Percentiles rank a stretch among this genome's conserved stretches.
Evolutionary conservation across 306 rosid genomes (phyloP).

Genomic region (Purshia tridentata): DNA sequence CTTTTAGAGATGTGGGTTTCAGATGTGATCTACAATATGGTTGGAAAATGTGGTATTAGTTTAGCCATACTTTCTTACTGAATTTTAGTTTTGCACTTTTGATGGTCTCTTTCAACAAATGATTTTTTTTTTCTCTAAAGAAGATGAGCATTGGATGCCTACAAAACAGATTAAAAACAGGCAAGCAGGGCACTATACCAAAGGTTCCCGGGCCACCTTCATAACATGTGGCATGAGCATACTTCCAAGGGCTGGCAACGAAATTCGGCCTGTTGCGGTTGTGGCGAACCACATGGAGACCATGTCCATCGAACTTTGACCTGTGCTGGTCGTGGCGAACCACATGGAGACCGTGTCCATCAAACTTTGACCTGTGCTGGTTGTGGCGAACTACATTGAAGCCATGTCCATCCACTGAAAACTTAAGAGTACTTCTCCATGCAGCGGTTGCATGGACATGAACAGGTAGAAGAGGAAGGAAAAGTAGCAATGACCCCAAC

Average conservation of each 20-base stretch:
- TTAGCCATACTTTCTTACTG: too few relatives aligned
- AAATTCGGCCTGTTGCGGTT: conserved; percentile 22
- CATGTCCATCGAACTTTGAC: conserved; percentile 6
- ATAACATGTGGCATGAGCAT: conserved; percentile 73
- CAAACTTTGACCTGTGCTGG: conserved; percentile 21
- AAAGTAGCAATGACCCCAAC: conserved; percentile 24
- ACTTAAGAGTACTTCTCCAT: neutral
- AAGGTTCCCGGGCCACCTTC: conserved; percentile 58
- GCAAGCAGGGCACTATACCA: conserved; percentile 35
- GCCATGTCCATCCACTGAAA: neutral
- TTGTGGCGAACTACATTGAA: neutral
- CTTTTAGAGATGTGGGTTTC: too few relatives aligned
- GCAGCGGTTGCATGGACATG: conserved; percentile 12
- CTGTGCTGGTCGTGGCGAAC: conserved; percentile 16
- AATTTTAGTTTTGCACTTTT: too few relatives aligned
- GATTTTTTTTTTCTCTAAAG: neutral
- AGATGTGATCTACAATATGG: too few relatives aligned
- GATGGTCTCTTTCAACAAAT: neutral
- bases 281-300: neutral
- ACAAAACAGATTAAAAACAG: too few relatives aligned
- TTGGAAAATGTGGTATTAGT: too few relatives aligned
- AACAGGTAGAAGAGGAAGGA: conserved; percentile 9
- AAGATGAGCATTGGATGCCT: neutral
- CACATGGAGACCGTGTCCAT: neutral
- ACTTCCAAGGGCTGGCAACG: conserved; percentile 54